Conservation (phyloP, 129 eudicot genomes). For the Daucus carota region DH1_v3.0 NC_030389.2:4759501-4760000, state of each 20-base stretch:
- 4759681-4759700: neutral
- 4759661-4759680: neutral
- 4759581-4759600: neutral
- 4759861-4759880: neutral
- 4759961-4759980: conserved; percentile 10
- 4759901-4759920: neutral
- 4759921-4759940: neutral
- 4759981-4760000: neutral
- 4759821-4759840: conserved; percentile 8
- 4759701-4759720: neutral
- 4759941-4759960: neutral
- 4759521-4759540: neutral
- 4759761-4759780: neutral
- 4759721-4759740: neutral
- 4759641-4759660: neutral
- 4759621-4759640: neutral
- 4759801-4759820: neutral
- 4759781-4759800: neutral
- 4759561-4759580: neutral
- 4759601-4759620: neutral
- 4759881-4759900: neutral
- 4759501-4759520: neutral
- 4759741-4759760: neutral
- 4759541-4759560: neutral
- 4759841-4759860: neutral